Conservation (phyloP, 2,329 filamentous ascomycete genomes). For the Metarhizium album region DNA sequence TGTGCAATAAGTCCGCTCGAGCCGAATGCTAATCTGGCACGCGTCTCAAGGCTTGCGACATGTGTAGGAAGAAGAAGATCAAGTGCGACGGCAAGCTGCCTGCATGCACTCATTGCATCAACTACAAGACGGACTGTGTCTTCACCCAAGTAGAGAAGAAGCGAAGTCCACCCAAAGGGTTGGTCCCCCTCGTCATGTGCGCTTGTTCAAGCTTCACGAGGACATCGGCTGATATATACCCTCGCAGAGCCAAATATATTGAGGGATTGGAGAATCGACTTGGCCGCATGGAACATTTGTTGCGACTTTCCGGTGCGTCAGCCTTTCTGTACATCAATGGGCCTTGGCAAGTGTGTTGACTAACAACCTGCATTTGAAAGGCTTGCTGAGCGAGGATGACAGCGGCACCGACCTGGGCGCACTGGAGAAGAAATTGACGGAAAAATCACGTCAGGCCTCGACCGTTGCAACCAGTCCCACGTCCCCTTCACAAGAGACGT, state of each 20-base stretch:
- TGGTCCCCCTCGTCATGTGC: slow-evolving; percentile 19
- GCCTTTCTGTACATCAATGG: neutral
- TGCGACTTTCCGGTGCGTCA: slow-evolving; percentile 63
- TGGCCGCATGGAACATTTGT: slow-evolving; percentile 87
- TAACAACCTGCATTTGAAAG: slow-evolving; percentile 20
- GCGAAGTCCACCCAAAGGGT: slow-evolving; percentile 93
- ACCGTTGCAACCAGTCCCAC: slow-evolving; percentile 34
- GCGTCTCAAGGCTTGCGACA: slow-evolving; percentile 65
- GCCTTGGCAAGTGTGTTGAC: neutral
- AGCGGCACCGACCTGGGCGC: slow-evolving; percentile 79
- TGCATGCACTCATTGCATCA: slow-evolving; percentile 88
- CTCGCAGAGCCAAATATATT: slow-evolving; percentile 80
- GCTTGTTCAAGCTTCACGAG: neutral
- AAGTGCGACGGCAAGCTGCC: slow-evolving; percentile 97
- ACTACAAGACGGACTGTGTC: slow-evolving; percentile 95
- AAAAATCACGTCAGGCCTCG: slow-evolving; percentile 44
- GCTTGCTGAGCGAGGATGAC: slow-evolving; percentile 76
- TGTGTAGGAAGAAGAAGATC: slow-evolving; percentile 95
- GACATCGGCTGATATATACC: slow-evolving; percentile 7
- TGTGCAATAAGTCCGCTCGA: neutral
- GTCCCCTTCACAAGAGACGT: slow-evolving; percentile 38
- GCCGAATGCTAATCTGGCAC: slow-evolving; percentile 5
- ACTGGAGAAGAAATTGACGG: slow-evolving; percentile 64
- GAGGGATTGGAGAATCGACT: slow-evolving; percentile 91
- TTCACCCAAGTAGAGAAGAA: slow-evolving; percentile 99